These are phyloP conservation scores for Nakazawaea wickerhamii DNA, from an alignment of 805 yeast genomes.

Conservation along the genomic window DNA sequence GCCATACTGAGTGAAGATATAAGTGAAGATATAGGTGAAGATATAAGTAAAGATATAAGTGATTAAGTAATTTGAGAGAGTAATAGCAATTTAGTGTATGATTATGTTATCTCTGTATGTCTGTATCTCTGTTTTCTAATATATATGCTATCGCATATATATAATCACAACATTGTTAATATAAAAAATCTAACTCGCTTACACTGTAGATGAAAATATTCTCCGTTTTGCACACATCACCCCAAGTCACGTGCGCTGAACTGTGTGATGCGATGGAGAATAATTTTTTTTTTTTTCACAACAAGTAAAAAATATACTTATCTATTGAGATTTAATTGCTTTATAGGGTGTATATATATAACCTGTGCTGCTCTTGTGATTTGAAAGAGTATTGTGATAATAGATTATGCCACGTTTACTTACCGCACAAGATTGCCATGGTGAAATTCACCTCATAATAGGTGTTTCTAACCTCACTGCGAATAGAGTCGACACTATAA, in stretches of 20 bases:
- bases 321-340: background rate
- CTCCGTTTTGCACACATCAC: background rate
- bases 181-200: background rate
- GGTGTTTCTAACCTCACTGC: conserved; percentile 45
- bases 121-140: too few relatives aligned
- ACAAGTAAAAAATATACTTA: background rate
- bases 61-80: too few relatives aligned
- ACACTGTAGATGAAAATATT: background rate
- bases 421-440: conserved; percentile 36
- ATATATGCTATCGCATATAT: too few relatives aligned
- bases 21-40: too few relatives aligned
- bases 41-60: too few relatives aligned
- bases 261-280: background rate
- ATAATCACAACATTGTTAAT: too few relatives aligned
- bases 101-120: too few relatives aligned
- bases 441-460: conserved; percentile 52
- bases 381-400: too few relatives aligned
- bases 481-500: conserved; percentile 41
- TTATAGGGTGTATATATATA: background rate
- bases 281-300: background rate
- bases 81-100: too few relatives aligned
- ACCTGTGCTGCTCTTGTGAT: too few relatives aligned
- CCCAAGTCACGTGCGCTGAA: background rate
- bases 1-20: too few relatives aligned
- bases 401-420: background rate